A percentile compares a stretch with the other conserved stretches of the same genome.
Conservation (phyloP, 2,329 filamentous ascomycete genomes). For the Ambrosiella cleistominuta region DNA sequence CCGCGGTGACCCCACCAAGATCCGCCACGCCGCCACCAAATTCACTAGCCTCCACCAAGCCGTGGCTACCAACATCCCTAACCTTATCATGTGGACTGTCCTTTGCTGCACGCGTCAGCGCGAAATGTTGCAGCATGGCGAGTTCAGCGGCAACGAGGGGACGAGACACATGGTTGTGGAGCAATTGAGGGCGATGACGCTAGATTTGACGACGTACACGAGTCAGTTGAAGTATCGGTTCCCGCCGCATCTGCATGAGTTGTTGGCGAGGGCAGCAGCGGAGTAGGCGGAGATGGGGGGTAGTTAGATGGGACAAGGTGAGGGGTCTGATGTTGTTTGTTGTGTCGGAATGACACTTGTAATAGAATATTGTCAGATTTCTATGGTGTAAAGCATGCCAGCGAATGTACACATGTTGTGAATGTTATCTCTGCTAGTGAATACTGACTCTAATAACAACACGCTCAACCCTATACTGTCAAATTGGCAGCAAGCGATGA, state of each 20-base stretch:
- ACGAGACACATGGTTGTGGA: constrained; percentile 47
- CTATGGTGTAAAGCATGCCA: no score
- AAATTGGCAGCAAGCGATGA: no score
- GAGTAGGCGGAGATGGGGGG: constrained; percentile 26
- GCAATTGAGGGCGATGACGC: constrained; percentile 59
- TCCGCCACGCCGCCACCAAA: constrained; percentile 63
- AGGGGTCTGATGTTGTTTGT: no score
- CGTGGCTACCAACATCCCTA: constrained; percentile 76
- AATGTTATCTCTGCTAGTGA: no score
- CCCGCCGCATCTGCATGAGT: constrained; percentile 74
- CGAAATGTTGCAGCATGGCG: constrained; percentile 48
- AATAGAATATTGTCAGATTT: no score
- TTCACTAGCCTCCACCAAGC: constrained; percentile 65
- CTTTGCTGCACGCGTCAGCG: constrained; percentile 67
- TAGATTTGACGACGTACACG: constrained; percentile 86
- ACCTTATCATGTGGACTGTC: constrained; percentile 86
- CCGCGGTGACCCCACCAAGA: constrained; percentile 54
- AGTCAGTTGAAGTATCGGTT: constrained; percentile 77
- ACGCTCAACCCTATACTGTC: no score
- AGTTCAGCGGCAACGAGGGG: constrained; percentile 57
- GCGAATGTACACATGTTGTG: no score
- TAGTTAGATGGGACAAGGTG: not conserved
- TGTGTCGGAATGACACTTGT: no score
- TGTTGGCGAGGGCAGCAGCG: constrained; percentile 62
- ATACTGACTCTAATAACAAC: no score